These are phyloP conservation scores for Myrmaecium sp. DNA, from an alignment of 2,329 filamentous ascomycete species.

Conservation along the genomic window DNA sequence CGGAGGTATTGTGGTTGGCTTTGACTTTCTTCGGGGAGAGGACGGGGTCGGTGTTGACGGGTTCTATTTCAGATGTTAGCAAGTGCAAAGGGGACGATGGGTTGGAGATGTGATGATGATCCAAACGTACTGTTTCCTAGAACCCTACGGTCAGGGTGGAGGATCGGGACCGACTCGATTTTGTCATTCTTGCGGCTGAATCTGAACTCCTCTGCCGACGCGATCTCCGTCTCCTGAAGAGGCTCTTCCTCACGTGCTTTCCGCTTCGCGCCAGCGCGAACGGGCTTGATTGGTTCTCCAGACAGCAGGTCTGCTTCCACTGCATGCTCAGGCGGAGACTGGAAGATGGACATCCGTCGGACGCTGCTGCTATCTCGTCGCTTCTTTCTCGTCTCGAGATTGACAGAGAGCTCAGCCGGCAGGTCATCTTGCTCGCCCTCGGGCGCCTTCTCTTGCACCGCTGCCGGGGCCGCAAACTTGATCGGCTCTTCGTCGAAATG, in stretches of 20 bases:
- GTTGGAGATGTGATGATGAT: too few relatives aligned
- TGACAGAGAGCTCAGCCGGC: constrained; percentile 23
- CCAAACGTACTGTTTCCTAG: constrained; percentile 24
- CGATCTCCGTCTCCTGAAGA: constrained; percentile 1
- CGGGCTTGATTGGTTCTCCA: constrained; percentile 8
- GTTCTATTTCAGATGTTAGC: too few relatives aligned
- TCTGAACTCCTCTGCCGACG: constrained; percentile 24
- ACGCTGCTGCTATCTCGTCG: constrained; percentile 32
- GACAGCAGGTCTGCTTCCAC: constrained; percentile 14
- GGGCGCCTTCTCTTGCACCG: constrained; percentile 7
- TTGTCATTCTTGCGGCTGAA: constrained; percentile 23
- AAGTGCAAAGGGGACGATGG: too few relatives aligned
- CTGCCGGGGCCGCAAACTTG: constrained; percentile 19
- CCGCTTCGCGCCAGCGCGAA: constrained; percentile 36
- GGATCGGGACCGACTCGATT: constrained; percentile 1
- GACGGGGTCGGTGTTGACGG: constrained; percentile 29
- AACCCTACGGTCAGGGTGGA: constrained; percentile 16
- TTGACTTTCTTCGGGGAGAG: constrained; percentile 27
- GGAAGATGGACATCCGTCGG: constrained; percentile 25
- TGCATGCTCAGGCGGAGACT: constrained; percentile 21
- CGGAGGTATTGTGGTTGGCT: constrained; percentile 12
- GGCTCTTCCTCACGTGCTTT: constrained; percentile 21
- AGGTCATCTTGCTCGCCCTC: constrained; percentile 18
- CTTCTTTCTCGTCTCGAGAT: constrained; percentile 35
- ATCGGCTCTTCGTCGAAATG: constrained; percentile 33